Base-by-base conservation (phyloP, 352 stramenopile genomes). In the Peronospora destructor region DNA sequence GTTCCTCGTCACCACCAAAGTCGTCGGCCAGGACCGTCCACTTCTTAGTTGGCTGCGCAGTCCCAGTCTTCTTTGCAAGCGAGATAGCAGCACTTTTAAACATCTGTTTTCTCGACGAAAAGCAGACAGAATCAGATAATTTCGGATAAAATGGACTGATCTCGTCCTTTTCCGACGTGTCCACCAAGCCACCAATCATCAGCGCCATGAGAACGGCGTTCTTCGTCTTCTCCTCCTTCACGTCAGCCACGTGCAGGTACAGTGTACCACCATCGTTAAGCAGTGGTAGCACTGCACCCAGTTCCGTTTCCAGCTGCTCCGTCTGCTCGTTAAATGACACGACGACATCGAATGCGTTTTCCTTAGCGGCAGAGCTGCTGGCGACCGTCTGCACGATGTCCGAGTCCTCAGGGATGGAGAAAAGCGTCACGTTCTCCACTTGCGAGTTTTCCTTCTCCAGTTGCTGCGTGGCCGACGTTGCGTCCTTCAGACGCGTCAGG, bases 141-240 rank as follows among this genome's bases (percentile, higher is more conserved):
- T 72, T 55, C 1, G 76, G 67, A 65, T 71, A 85, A 30, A 81
- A 64, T 26, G 54, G 26, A 29, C 59, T 70, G 14, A 35, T 56
- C 3, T 64, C 71, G 25, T 66, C 50, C 13, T 70, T 68, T 17
- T 69, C 58, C 4, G 67, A 53, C 5, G 66, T 59, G 32, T 88
- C 80, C 43, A 90, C 72, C 43, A 90, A 83, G 6, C 84, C 84
- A 2, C 64, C 75, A 23, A 91, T 82, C 70, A 92, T 84, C 29
- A 91, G 49, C 36, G 81, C 74, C 81, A 91, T 89, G 16, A 88
- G 51, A 19, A 90, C 62, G 0, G 61, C 54, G 55, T 68, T 85
- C 70, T 86, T 21, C n/a, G n/a, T 86, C 56, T 78, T 78, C n/a
- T 85, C 73, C 10, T 79, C 70, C 37, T 66, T 50, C 16, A 76